phyloP scores from a whole-genome alignment of 257 asterid genomes.

The Orobanche coerulescens region DNA sequence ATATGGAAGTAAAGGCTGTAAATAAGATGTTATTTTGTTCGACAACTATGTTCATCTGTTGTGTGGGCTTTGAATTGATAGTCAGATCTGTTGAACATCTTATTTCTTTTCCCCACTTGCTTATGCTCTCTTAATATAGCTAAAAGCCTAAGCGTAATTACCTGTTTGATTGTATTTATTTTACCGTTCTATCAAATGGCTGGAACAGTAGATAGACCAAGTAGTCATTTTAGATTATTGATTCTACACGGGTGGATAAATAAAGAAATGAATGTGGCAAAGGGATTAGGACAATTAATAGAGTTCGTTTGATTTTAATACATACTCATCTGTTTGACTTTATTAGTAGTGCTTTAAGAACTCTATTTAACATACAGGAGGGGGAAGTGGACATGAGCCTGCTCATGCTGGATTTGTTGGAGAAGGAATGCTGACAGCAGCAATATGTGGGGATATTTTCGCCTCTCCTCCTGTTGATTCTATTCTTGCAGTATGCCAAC shows the following conservation, averaged over 20 bases:
- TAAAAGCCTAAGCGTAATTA: slow-evolving; percentile 2
- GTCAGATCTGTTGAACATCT: background rate
- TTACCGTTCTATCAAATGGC: too few species aligned
- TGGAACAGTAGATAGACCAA: background rate
- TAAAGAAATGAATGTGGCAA: slow-evolving; percentile 11
- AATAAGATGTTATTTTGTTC: background rate
- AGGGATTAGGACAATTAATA: background rate
- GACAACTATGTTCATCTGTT: background rate
- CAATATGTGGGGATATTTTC: slow-evolving; percentile 95
- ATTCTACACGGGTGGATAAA: background rate
- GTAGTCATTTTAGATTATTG: background rate
- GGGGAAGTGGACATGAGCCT: slow-evolving; percentile 99
- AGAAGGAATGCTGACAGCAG: slow-evolving; percentile 99
- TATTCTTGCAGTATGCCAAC: slow-evolving; percentile 75
- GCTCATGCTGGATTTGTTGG: slow-evolving; percentile 99
- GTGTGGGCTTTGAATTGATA: background rate
- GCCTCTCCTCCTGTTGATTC: slow-evolving; percentile 91
- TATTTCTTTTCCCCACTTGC: slow-evolving; percentile 10
- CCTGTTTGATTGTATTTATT: too few species aligned
- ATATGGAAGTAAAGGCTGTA: background rate
- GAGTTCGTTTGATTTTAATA: background rate
- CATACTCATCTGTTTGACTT: background rate
- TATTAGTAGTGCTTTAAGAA: slow-evolving; percentile 15
- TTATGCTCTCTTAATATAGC: background rate
- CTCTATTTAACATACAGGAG: slow-evolving; percentile 46